These are phyloP conservation scores for Glebionis coronaria DNA, from an alignment of 129 eudicot genomes.

Conservation along the genomic window DNA sequence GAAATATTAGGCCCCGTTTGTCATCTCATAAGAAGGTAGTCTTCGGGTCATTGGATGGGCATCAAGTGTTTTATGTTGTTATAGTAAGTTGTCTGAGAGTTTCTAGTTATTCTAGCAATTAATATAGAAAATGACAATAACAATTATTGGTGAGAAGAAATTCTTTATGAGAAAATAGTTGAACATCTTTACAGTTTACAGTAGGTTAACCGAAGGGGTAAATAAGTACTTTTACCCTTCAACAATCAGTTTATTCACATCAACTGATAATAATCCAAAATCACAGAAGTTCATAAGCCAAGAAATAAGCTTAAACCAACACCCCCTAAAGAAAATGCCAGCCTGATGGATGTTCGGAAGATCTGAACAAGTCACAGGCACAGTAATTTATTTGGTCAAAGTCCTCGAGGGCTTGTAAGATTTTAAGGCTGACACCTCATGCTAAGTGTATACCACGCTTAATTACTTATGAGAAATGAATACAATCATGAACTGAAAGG, in stretches of 20 bases:
- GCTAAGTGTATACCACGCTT: neutral
- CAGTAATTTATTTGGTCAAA: neutral
- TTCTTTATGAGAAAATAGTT: neutral
- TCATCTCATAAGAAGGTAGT: neutral
- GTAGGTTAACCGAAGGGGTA: too few relatives aligned
- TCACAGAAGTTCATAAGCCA: too few relatives aligned
- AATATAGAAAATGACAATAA: too few relatives aligned
- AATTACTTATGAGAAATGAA: neutral
- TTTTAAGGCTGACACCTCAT: neutral
- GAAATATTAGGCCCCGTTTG: neutral
- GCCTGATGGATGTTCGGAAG: neutral
- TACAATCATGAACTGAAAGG: slow-evolving; percentile 2
- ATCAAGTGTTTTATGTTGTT: too few relatives aligned
- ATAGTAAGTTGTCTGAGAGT: too few relatives aligned
- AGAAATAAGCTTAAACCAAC: too few relatives aligned
- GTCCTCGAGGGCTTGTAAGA: neutral
- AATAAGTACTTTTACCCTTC: slow-evolving; percentile 2
- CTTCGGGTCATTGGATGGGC: neutral
- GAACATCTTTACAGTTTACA: neutral
- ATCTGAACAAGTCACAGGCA: neutral
- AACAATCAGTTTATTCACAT: neutral
- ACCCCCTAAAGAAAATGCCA: neutral
- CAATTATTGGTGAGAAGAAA: too few relatives aligned
- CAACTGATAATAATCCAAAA: too few relatives aligned
- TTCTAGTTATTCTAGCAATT: too few relatives aligned